Base-by-base conservation (phyloP, 768 basidiomycete species). In the Tulasnella sp. region DNA sequence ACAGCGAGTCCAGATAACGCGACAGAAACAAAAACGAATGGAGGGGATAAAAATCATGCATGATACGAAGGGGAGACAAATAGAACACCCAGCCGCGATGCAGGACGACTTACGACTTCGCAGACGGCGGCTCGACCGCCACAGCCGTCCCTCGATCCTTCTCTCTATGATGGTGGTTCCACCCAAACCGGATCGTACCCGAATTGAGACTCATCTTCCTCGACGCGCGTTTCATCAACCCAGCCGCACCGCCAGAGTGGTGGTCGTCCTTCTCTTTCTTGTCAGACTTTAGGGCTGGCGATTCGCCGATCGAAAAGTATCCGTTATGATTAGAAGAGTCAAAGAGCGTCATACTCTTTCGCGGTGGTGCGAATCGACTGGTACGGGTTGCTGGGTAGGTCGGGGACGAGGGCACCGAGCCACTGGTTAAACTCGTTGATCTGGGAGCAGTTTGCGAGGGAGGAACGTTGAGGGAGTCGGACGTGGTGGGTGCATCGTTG, bases 121-220 rank as follows among this genome's bases (percentile, higher is more conserved):
- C n/a, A n/a, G n/a, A n/a, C n/a, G n/a, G n/a, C n/a, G n/a, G n/a
- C n/a, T n/a, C n/a, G n/a, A n/a, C n/a, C n/a, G n/a, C n/a, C n/a
- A n/a, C n/a, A 49, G 23, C 8, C 34, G 9, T 49, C 6, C 34
- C 25, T 12, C 21, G 11, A 12, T 46, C 23, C 48, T 49, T 35
- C 8, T 25, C 23, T 29, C 34, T 49, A 7, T 49, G 21, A n/a
- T 49, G 21, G 29, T 17, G 5, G 9, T 46, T 12, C 54, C 54
- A 57, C 2, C 54, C 54, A 17, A 57, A 57, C n/a, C 54, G 54
- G n/a, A 57, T 45, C 15, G 40, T 29, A 17, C 42, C 42, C 6
- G 39, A 27, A 15, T 14, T 46, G 17, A 57, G 42, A 31, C 54
- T 57, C 54, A 57, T 57, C 45, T 57, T 57, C 41, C 54, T 45